Percentiles rank a stretch among this genome's conserved stretches.
Evolutionary conservation across 176 grass and related monocot genomes (phyloP).

Genomic region (Paspalum notatum): DNA sequence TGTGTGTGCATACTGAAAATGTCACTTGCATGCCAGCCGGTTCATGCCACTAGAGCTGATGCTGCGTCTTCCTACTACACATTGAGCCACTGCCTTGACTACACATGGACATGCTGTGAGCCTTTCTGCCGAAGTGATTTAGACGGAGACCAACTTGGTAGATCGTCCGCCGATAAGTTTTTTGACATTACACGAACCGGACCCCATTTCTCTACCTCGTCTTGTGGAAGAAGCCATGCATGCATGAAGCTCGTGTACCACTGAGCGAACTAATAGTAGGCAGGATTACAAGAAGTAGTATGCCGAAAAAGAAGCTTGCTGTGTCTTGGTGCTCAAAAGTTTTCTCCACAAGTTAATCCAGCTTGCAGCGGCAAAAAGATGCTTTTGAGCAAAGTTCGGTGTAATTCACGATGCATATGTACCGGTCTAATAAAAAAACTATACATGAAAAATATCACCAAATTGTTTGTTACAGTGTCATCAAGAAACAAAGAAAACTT

Average conservation of each 20-base stretch:
- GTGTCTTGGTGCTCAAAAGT: neutral
- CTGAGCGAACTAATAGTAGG: neutral
- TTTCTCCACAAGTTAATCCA: slow-evolving; percentile 17
- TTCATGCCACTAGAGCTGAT: neutral
- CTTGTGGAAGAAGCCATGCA: slow-evolving; percentile 33
- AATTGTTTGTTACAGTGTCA: too few species aligned
- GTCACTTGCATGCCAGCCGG: neutral
- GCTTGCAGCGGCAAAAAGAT: slow-evolving; percentile 1
- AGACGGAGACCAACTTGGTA: slow-evolving; percentile 31
- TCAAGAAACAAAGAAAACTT: too few species aligned
- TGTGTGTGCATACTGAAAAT: neutral
- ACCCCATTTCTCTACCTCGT: neutral
- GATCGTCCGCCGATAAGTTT: slow-evolving; percentile 6
- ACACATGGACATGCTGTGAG: slow-evolving; percentile 22
- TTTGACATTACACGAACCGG: slow-evolving; percentile 23
- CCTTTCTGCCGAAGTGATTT: slow-evolving; percentile 47
- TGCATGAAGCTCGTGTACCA: slow-evolving; percentile 22
- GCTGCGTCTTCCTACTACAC: neutral
- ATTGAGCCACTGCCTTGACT: slow-evolving; percentile 18
- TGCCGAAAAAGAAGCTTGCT: neutral
- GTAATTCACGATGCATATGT: slow-evolving; percentile 27
- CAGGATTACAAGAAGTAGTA: neutral
- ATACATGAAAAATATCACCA: neutral
- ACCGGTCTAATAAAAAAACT: neutral
- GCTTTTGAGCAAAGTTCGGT: slow-evolving; percentile 34